Evolutionary conservation across 768 basidiomycete species (phyloP).

Genomic region (Lactifluus subvellereus): DNA sequence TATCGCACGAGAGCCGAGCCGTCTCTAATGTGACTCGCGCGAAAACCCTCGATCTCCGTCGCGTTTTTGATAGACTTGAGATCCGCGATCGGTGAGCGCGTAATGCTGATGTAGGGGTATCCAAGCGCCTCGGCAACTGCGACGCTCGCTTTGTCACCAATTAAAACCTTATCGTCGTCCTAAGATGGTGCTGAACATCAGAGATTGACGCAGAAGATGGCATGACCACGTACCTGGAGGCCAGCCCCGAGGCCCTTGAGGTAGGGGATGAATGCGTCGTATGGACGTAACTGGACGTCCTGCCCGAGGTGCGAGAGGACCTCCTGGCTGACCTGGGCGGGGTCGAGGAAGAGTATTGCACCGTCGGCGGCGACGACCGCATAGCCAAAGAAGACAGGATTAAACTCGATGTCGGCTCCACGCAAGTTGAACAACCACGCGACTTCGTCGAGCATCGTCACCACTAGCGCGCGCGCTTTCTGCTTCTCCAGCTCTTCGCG

Average conservation of each 20-base stretch:
- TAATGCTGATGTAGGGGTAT: conserved; percentile 55
- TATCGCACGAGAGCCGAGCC: conserved; percentile 83
- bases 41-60: conserved; percentile 84
- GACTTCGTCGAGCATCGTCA: conserved; percentile 90
- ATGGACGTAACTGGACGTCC: conserved; percentile 62
- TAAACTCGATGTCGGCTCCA: conserved; percentile 87
- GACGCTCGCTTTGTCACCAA: conserved; percentile 73
- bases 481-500: conserved; percentile 60
- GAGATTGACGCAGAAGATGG: background rate
- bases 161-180: conserved; percentile 55
- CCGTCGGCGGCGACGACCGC: conserved; percentile 60
- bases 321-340: conserved; percentile 41
- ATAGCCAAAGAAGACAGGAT: conserved; percentile 91
- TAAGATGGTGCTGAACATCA: background rate
- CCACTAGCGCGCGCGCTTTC: conserved; percentile 64
- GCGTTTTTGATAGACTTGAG: conserved; percentile 77
- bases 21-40: conserved; percentile 83
- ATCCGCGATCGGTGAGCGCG: conserved; percentile 69
- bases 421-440: conserved; percentile 94
- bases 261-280: conserved; percentile 60
- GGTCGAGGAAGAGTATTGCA: conserved; percentile 65
- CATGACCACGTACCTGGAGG: conserved; percentile 21
- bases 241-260: conserved; percentile 45
- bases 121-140: conserved; percentile 81
- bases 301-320: conserved; percentile 49